Conservation (phyloP, 352 stramenopile species). For the Phytophthora pisi region DNA sequence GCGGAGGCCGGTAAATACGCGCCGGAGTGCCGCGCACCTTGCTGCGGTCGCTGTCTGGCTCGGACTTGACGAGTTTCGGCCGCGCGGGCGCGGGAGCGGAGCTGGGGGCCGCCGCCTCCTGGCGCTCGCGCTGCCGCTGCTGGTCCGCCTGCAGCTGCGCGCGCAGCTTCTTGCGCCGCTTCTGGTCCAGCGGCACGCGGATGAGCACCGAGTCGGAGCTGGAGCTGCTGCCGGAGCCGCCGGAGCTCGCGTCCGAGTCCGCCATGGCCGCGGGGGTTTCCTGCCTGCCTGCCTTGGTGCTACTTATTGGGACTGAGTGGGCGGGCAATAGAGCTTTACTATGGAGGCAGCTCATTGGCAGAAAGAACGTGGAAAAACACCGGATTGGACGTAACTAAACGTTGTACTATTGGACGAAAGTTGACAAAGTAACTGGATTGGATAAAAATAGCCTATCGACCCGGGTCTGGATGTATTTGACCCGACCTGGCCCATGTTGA, state of each 20-base stretch:
- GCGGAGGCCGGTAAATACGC: too few relatives aligned
- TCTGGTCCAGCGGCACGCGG: conserved; percentile 66
- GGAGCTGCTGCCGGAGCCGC: conserved; percentile 59
- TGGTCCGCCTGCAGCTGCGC: conserved; percentile 54
- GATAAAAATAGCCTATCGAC: too few relatives aligned
- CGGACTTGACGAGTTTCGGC: too few relatives aligned
- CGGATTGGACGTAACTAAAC: not conserved
- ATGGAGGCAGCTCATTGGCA: not conserved
- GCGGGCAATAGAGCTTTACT: not conserved
- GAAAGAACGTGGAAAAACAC: not conserved
- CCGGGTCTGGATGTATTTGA: too few relatives aligned
- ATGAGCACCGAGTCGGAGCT: conserved; percentile 82
- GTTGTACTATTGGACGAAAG: too few relatives aligned
- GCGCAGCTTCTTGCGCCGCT: conserved; percentile 64
- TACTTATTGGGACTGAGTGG: not conserved
- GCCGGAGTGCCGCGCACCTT: too few relatives aligned
- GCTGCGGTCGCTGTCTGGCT: too few relatives aligned
- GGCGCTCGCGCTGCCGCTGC: conserved; percentile 23
- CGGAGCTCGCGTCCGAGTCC: conserved; percentile 49
- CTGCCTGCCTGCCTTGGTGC: not conserved
- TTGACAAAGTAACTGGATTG: too few relatives aligned
- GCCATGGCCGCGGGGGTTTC: conserved; percentile 17
- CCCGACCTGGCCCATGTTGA: too few relatives aligned
- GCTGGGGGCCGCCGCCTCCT: not conserved
- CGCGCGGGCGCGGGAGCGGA: not conserved